Base-by-base conservation (phyloP, 805 yeast species). In the Yarrowia osloensis region DNA sequence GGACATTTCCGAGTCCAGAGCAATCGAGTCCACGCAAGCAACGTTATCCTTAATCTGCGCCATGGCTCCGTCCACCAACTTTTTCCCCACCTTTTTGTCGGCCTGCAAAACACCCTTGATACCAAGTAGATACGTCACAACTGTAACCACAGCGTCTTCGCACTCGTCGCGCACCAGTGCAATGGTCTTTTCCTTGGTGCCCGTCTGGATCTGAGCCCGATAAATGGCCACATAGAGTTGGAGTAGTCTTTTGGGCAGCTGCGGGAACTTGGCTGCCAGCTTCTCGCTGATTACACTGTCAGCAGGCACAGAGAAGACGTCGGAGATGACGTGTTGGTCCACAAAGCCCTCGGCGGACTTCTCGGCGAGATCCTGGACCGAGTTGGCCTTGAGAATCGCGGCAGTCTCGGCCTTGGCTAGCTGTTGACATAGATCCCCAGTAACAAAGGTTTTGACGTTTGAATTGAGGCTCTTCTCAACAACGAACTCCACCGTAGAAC, bases 1-100 rank as follows among this genome's bases (percentile, higher is more conserved):
- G 52, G 66, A 61, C 66, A 61, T 61, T 61, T 61, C 66, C 54
- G 54, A 44, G 44, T 61, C 54, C 44, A 61, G 67, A 47, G 37
- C 49, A 50, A 63, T 35, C 59, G 47, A 29, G 54, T 33, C 63
- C 49, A 57, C 47, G 28, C 37, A 39, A 19, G 49, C 26, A 57
- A 57, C 63, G 63, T 57, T 57, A 57, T 57, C 63, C 49, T 57
- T 57, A 40, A 57, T 57, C 63, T 57, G 63, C 13, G 42, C 37
- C 66, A 61, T 35, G 7, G 44, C 39, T 24, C 54, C 66, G 15
- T 61, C 66, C 40, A 61, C 52, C 54, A 61, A n/a, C 54, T 61
- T 61, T 44, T 61, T 61, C 26, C 66, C 66, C 28, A 61, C 54
- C 54, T 61, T 61, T 11, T 61, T 61, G 54, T 61, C 66, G 19